Base-by-base conservation (phyloP, 2,329 filamentous ascomycete species). In the Pseudogymnoascus sp. region DNA sequence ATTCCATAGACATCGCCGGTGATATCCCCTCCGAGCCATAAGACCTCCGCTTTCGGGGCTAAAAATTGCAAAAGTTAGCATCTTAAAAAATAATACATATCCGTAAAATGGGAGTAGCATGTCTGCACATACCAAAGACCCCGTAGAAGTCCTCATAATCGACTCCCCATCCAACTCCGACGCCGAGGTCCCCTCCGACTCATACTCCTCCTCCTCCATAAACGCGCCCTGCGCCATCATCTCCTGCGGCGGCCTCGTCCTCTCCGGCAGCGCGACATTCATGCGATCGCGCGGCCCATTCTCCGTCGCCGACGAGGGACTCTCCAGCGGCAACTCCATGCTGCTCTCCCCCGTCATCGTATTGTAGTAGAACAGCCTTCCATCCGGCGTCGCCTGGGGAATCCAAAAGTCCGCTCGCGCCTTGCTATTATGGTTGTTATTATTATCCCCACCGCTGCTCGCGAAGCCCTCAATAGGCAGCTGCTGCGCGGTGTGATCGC, bases 391-490 rank as follows among this genome's bases (percentile, higher is more conserved):
- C 12, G 93, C 95, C 78, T 99, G 95, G 16, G 95, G 95, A 69
- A 99, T 96, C 95, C 95, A 99, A 74, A 96, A 99, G 68, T 96
- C 93, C 53, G 93, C 92, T 74, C 93, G 88, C 69, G 95, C 93
- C 72, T 90, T 89, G 71, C 88, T 87, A 66, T 77, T 80, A 34
- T 34, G 31, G 66, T 76, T 76, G n/a, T 16, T 56, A 56, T 28
- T 37, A 53, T 83, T 31, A 31, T 31, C 8, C 0, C 82, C 80
- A 60, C 87, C 86, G 96, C 87, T 60, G 90, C 75, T 65, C 7
- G 25, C 46, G 11, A 53, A 53, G 2, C 46, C 46, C n/a, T 53
- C 46, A 8, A 53, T 53, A 83, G 46, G 46, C 14, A 53, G 25
- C 46, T 49, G 43, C 43, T 80, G 78, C 62, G 65, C 77, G 72